phyloP scores from a whole-genome alignment of 169 alveolate genomes.

The Cryptosporidium ryanae region DNA sequence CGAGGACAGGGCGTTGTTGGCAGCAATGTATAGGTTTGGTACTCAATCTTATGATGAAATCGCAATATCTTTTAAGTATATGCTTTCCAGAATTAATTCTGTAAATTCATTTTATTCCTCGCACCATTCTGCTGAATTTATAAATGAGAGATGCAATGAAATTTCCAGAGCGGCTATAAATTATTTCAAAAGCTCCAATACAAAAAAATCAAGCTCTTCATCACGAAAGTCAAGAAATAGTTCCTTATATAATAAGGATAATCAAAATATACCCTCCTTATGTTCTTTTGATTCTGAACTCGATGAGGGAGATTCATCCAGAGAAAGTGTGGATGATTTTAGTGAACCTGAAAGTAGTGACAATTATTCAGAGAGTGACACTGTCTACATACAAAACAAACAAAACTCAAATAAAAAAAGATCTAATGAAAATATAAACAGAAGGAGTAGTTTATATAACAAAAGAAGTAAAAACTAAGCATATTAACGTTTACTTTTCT shows the following conservation, averaged over 20 bases:
- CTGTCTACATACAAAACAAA: not conserved
- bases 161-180: slow-evolving; percentile 55
- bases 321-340: slow-evolving; percentile 4
- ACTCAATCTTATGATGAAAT: slow-evolving; percentile 50
- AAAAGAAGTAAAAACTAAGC: slow-evolving; percentile 16
- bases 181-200: slow-evolving; percentile 27
- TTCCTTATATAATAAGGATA: not conserved
- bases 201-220: not conserved
- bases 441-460: not conserved
- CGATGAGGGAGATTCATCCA: not conserved
- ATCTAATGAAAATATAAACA: not conserved
- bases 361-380: not conserved
- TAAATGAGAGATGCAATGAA: slow-evolving; percentile 60
- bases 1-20: slow-evolving; percentile 46
- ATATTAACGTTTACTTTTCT: not conserved
- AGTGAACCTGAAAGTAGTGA: slow-evolving; percentile 21
- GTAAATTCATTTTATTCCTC: slow-evolving; percentile 41
- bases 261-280: not conserved
- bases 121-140: slow-evolving; percentile 43
- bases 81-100: slow-evolving; percentile 1
- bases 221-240: not conserved
- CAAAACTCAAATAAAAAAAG: slow-evolving; percentile 33
- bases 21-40: slow-evolving; percentile 50
- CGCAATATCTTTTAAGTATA: slow-evolving; percentile 55
- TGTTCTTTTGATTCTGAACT: not conserved